phyloP scores from a whole-genome alignment of 345 rosid species.

The Orychophragmus violaceus region DNA sequence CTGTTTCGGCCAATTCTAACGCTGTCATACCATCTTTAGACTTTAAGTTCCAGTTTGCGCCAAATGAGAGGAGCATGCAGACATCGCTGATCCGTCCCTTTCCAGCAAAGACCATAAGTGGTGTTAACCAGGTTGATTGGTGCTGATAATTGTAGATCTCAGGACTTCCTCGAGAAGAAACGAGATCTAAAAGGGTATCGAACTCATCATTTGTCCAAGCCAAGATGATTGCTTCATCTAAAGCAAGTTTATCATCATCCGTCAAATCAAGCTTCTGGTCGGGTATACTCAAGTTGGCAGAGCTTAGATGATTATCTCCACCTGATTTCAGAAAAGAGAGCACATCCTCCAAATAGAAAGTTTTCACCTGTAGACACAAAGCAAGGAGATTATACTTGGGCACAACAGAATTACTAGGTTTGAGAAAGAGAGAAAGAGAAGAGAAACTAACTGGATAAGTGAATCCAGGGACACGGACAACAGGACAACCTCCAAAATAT shows the following conservation, averaged over 20 bases:
- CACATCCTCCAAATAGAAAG: conserved; percentile 72
- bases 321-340: conserved; percentile 63
- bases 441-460: conserved; percentile 67
- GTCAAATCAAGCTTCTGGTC: conserved; percentile 40
- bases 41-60: conserved; percentile 56
- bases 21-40: conserved; percentile 64
- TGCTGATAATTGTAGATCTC: conserved; percentile 70
- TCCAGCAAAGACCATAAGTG: conserved; percentile 85
- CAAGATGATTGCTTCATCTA: conserved; percentile 77
- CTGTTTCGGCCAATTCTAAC: conserved; percentile 56
- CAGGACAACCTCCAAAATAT: conserved; percentile 95
- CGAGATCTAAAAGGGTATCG: conserved; percentile 65
- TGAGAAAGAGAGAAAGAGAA: background rate
- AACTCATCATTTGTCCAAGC: conserved; percentile 85
- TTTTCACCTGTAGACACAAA: conserved; percentile 53
- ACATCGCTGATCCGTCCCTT: conserved; percentile 79
- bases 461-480: conserved; percentile 86
- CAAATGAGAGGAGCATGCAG: conserved; percentile 77
- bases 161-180: conserved; percentile 51
- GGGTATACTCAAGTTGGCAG: conserved; percentile 29
- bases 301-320: conserved; percentile 51
- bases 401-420: background rate
- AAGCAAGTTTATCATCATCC: conserved; percentile 57
- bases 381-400: conserved; percentile 16
- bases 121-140: conserved; percentile 58